Evolutionary conservation across 2,329 filamentous ascomycete species (phyloP).

Genomic region (Penicillium sp.): DNA sequence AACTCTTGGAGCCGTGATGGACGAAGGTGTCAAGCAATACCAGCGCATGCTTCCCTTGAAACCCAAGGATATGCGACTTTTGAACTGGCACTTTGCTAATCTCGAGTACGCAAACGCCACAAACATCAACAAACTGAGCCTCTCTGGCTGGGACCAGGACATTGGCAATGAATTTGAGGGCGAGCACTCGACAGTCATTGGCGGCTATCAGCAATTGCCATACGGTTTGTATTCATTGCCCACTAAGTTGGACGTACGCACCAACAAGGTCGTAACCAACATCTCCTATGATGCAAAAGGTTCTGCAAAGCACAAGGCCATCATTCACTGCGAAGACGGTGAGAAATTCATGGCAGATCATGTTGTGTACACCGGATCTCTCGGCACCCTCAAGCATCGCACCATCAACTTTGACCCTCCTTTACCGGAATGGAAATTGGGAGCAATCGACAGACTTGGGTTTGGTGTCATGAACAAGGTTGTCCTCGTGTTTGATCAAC

Average conservation of each 20-base stretch:
- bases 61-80: conserved; percentile 79
- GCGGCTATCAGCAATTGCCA: conserved; percentile 92
- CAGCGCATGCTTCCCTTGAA: conserved; percentile 77
- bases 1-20: conserved; percentile 85
- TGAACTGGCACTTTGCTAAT: conserved; percentile 99
- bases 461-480: conserved; percentile 96
- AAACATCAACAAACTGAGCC: conserved; percentile 80
- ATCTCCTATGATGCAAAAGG: conserved; percentile 62
- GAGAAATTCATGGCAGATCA: conserved; percentile 77
- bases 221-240: conserved; percentile 79
- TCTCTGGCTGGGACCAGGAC: conserved; percentile 94
- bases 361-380: conserved; percentile 83
- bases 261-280: conserved; percentile 68
- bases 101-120: conserved; percentile 96
- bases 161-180: conserved; percentile 97
- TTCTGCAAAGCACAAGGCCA: conserved; percentile 49
- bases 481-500: conserved; percentile 79
- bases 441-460: conserved; percentile 77
- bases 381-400: conserved; percentile 83
- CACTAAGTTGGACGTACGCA: conserved; percentile 71
- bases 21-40: conserved; percentile 88
- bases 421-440: conserved; percentile 81
- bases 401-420: conserved; percentile 82
- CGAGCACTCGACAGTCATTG: conserved; percentile 86
- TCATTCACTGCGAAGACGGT: conserved; percentile 75